Evolutionary conservation across 495 filamentous ascomycete species (phyloP).

Genomic region (Aspergillus kassunensis): DNA sequence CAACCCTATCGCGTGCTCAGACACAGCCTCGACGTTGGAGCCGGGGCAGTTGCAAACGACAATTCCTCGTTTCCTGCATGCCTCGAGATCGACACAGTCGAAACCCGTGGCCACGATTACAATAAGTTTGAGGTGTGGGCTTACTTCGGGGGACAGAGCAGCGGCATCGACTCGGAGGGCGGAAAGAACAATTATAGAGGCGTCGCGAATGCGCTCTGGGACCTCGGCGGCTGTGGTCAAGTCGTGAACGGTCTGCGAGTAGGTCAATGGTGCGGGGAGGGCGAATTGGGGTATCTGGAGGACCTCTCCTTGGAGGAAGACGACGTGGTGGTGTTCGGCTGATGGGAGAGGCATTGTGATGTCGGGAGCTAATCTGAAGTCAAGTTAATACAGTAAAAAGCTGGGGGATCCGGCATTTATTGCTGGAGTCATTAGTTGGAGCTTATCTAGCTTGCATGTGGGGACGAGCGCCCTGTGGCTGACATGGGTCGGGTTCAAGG

Average conservation of each 20-base stretch:
- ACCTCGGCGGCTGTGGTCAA: conserved; percentile 28
- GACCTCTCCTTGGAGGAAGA: conserved; percentile 23
- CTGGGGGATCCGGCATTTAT: background rate
- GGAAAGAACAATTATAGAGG: conserved; percentile 46
- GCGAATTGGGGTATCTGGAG: conserved; percentile 15
- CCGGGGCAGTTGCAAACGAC: conserved; percentile 45
- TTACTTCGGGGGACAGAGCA: conserved; percentile 29
- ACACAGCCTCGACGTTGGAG: conserved; percentile 49
- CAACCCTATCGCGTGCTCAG: conserved; percentile 50
- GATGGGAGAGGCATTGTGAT: conserved; percentile 14
- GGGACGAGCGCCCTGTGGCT: background rate
- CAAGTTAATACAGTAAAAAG: background rate
- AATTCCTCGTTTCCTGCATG: conserved; percentile 45
- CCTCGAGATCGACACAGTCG: conserved; percentile 49
- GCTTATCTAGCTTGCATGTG: background rate
- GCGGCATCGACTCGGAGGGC: conserved; percentile 35
- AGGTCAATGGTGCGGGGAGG: conserved; percentile 18
- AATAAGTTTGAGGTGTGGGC: conserved; percentile 43
- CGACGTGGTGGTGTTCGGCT: conserved; percentile 19
- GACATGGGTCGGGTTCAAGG: no score
- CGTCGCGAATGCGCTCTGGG: conserved; percentile 40
- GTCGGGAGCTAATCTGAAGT: background rate
- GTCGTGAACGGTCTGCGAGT: conserved; percentile 17
- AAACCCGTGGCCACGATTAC: conserved; percentile 52
- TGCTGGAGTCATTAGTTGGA: background rate